phyloP scores from a whole-genome alignment of 192 early-diverging fungal species.

The Coemansia sp. region DNA sequence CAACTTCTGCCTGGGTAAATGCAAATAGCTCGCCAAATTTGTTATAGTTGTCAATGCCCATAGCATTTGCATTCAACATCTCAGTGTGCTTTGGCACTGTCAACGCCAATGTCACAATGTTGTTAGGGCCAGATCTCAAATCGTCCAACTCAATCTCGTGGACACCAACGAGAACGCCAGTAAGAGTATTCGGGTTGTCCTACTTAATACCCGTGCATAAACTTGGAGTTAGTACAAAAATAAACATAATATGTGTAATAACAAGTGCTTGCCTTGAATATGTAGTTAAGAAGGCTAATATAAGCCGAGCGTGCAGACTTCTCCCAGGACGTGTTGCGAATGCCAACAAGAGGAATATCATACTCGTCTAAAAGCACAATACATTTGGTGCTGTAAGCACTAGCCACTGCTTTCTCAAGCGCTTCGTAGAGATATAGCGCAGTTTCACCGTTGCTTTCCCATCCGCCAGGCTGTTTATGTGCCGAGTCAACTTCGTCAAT shows the following conservation, averaged over 20 bases:
- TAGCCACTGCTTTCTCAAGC: background rate
- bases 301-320: background rate
- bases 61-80: background rate
- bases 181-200: background rate
- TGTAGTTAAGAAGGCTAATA: background rate
- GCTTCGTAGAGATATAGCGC: background rate
- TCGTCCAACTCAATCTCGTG: background rate
- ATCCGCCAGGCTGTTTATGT: background rate
- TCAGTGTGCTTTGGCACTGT: background rate
- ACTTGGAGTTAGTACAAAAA: background rate
- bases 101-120: background rate
- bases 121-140: slow-evolving; percentile 12
- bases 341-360: background rate
- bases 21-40: background rate
- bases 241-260: too few relatives aligned
- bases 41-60: background rate
- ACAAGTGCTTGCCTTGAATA: slow-evolving; percentile 19
- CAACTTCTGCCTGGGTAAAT: background rate
- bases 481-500: background rate
- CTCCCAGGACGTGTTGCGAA: slow-evolving; percentile 1
- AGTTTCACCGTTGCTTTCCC: background rate
- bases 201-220: background rate
- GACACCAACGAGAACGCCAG: slow-evolving; percentile 15
- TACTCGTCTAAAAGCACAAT: slow-evolving; percentile 18
- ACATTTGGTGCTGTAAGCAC: background rate